Base-by-base conservation (phyloP, 2,329 filamentous ascomycete species). In the Botryotinia globosa region DNA sequence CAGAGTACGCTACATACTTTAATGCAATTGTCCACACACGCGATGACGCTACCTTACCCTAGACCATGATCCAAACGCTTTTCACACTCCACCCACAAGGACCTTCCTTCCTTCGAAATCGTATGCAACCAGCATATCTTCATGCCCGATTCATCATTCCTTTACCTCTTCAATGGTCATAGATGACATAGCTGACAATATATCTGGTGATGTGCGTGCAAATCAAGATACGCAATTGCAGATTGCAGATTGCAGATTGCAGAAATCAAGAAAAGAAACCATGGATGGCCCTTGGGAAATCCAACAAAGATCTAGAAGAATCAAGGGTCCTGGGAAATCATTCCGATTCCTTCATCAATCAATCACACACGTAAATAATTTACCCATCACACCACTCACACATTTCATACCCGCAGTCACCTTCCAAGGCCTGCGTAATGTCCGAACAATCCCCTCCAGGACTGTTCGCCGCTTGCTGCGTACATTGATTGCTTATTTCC, bases 381-480 rank as follows among this genome's bases (percentile, higher is more conserved):
- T 37, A 59, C 56, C 56, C 32, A 20, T 25, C 32, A 61, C 32
- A 39, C 32, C 58, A 61, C 58, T 39, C 58, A 62, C n/a, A 39
- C 34, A n/a, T 14, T 10, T 62, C 22, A 39, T 18, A n/a, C n/a
- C 37, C 34, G 58, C 58, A 63, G 39, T 63, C 37, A 63, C 22
- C 14, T 10, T 63, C 37, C 25, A 29, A 63, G 37, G 37, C 61
- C 25, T n/a, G 25, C 25, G 25, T 63, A 44, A 63, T 63, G n/a
- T 63, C 61, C 61, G 61, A 42, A 63, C 16, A 63, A 63, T n/a
- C 59, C 59, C 59, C 59, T 62, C 59, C 25, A 39, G 59, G 59
- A 39, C n/a, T 42, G 34, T 62, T 39, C 34, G 59, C 59, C 59
- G 59, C 59, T 62, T 25, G 58, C 22, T 39, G 22, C 1, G 32